These are phyloP conservation scores for Thamnidium elegans DNA, from an alignment of 192 early-diverging fungal species.

Conservation along the genomic window DNA sequence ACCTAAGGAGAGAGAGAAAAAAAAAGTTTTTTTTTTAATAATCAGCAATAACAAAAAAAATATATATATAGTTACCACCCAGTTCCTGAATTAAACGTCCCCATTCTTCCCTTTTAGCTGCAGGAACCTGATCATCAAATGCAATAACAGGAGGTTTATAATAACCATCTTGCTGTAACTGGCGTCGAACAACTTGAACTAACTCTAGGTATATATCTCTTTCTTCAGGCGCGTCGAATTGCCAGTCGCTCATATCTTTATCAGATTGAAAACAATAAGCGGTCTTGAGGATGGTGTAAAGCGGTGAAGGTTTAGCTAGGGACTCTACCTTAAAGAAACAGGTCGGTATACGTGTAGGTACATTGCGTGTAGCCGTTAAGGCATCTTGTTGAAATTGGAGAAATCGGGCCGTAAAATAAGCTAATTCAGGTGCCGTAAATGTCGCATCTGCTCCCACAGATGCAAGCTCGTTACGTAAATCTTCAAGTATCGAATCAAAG, in stretches of 20 bases:
- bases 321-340: slow-evolving; percentile 22
- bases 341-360: slow-evolving; percentile 20
- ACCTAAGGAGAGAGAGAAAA: neutral
- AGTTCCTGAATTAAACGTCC: slow-evolving; percentile 5
- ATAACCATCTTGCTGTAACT: slow-evolving; percentile 8
- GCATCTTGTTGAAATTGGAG: slow-evolving; percentile 29
- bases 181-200: slow-evolving; percentile 14
- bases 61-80: slow-evolving; percentile 1
- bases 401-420: slow-evolving; percentile 29
- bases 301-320: slow-evolving; percentile 7
- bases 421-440: slow-evolving; percentile 31
- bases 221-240: slow-evolving; percentile 29
- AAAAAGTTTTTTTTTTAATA: neutral
- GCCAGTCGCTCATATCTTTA: slow-evolving; percentile 30
- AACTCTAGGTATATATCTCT: slow-evolving; percentile 21
- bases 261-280: slow-evolving; percentile 32
- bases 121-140: slow-evolving; percentile 7
- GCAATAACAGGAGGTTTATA: slow-evolving; percentile 15
- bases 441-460: slow-evolving; percentile 26
- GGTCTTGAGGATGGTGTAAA: slow-evolving; percentile 28
- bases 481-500: slow-evolving; percentile 28
- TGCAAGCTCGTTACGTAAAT: slow-evolving; percentile 18
- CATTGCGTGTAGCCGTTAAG: neutral
- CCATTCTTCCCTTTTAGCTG: slow-evolving; percentile 14
- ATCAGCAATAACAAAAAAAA: neutral